Base-by-base conservation (phyloP, 805 yeast species). In the Komagataella phaffii region DNA sequence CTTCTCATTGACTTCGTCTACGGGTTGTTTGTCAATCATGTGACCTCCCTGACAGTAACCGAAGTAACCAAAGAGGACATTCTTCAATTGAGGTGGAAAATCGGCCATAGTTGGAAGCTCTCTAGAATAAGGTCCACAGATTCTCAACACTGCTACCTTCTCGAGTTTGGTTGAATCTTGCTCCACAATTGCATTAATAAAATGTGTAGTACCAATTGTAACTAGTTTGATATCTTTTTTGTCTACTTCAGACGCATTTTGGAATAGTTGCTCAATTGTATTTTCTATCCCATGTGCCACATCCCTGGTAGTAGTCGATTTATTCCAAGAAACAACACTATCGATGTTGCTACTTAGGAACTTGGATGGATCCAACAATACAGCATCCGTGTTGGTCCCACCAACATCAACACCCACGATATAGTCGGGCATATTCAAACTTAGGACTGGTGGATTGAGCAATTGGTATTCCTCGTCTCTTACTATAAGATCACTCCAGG, bases 201-300 rank as follows among this genome's bases (percentile, higher is more conserved):
- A 74, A 54, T 74, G 79, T 1, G 79, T 75, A 3, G 79, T 75
- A 14, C 79, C 79, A 54, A 75, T 73, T 1, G 77, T 73, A n/a
- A 74, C 74, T 0, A 75, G 61, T 4, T 61, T 58, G 5, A 75
- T 65, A 7, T 64, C 61, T n/a, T 61, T 57, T n/a, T 54, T 54
- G 3, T 50, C 24, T 24, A 61, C 56, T 17, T 47, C 53, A 2
- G 55, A 51, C 3, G 54, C 51, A 8, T 57, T 57, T 3, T 57
- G 60, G 49, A 72, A 68, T 45, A 74, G 58, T 21, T 58, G 56
- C 17, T 53, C 55, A 17, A 73, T 66, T 3, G 75, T 74, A 18
- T 56, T 52, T 44, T 61, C 59, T 50, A 74, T 73, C 14, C 78
- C 78, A 30, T 61, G 63, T 2, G 75, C 64, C 7, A 73, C 76